Conservation (phyloP, 306 rosid genomes). For the Quercus cerris region DNA sequence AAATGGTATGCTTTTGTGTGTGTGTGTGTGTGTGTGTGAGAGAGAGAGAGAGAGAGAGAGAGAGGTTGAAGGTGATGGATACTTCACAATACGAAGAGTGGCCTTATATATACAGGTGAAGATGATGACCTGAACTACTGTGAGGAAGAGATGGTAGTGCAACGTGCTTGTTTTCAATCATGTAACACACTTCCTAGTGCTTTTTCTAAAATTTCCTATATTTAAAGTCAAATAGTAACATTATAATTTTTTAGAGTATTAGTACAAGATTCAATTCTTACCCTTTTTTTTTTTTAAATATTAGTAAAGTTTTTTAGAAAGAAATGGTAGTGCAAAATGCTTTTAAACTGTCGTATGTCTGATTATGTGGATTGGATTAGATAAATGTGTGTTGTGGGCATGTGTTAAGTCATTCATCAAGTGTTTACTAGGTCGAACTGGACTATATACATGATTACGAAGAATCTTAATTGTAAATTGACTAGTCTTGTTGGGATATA, state of each 20-base stretch:
- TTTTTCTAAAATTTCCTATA: background rate
- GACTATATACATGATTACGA: no score
- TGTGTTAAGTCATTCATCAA: no score
- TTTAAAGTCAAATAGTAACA: background rate
- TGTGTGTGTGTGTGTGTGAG: background rate
- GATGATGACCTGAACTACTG: background rate
- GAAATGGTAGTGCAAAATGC: no score
- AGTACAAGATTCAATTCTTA: background rate
- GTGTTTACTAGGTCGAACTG: no score
- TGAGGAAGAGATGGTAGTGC: background rate
- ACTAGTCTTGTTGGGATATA: no score
- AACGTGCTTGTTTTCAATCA: background rate
- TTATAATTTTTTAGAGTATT: background rate
- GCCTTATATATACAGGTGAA: conserved; percentile 30
- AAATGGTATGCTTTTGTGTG: background rate
- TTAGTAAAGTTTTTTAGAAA: no score
- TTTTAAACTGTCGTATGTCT: no score
- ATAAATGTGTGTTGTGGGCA: background rate
- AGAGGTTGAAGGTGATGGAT: conserved; percentile 5
- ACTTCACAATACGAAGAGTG: conserved; percentile 12
- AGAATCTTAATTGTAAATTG: no score
- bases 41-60: background rate
- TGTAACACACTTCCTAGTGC: conserved; percentile 7
- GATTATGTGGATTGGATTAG: no score
- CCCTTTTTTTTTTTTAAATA: background rate